Evolutionary conservation across 176 grass and related monocot species (phyloP), one percentile per base, ranked within the genome.

Genomic region (Secale cereale): DNA sequence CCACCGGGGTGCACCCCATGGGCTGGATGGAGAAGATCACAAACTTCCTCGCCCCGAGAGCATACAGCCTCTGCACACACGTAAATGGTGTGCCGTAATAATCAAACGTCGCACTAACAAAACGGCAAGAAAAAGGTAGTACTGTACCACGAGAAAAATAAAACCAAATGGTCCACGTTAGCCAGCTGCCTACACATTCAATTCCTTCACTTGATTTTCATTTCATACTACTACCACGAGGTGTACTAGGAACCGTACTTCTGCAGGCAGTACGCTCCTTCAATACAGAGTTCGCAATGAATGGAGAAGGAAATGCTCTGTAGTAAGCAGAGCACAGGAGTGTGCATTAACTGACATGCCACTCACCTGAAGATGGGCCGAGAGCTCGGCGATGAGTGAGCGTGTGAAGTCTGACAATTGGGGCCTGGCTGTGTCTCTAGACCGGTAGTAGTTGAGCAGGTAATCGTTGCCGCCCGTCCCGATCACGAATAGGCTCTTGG

Each of bases 401-500:
- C 75, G 8, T 16, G 92, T 94, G 86, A 91, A 94, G 20, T 82
- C 79, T 9, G 80, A 68, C 67, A 91, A 10, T 1, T 2, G 10
- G 1, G 83, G 46, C 60, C 29, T 39, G 4, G 15, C 6, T 17
- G 15, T 78, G 2, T 41, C 50, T 17, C 46, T 54, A 23, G 78
- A 35, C 35, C 57, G 29, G 83, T 91, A 94, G 84, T 91, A 94
- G 68, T 94, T 87, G 65, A 94, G 83, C 43, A 91, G 52, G 65
- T 89, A 94, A 57, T 94, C 92, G 16, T 91, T 94, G 64, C 92
- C 89, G 1, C 92, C 92, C 7, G 89, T 79, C 25, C 89, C 92
- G 59, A 94, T 57, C 25, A 91, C 41, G 62, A 94, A 94, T 31
- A 94, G 39, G 72, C 87, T 91, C 60, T 79, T 72, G 35, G 92